These are phyloP conservation scores for Colletotrichum liriopes DNA, from an alignment of 2,329 filamentous ascomycete genomes.

Conservation along the genomic window DNA sequence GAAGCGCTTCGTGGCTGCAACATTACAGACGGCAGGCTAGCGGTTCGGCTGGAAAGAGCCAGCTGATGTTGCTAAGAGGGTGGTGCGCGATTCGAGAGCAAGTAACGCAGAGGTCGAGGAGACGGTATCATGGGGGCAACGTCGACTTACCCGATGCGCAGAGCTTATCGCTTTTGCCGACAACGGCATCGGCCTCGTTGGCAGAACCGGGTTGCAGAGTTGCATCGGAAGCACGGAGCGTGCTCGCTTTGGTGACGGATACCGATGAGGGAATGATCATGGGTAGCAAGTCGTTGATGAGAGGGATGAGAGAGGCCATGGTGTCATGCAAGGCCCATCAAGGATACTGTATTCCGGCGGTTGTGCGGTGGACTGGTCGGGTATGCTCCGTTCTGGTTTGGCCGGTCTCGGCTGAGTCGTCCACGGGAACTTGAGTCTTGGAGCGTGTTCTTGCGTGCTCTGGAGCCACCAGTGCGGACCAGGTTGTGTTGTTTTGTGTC, in stretches of 20 bases:
- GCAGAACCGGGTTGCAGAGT: conserved; percentile 58
- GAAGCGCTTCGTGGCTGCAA: not conserved
- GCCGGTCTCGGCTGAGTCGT: conserved; percentile 29
- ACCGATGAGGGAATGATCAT: conserved; percentile 73
- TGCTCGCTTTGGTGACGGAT: conserved; percentile 65
- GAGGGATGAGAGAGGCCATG: conserved; percentile 69
- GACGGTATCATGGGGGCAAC: conserved; percentile 20
- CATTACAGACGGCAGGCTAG: not conserved
- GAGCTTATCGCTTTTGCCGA: conserved; percentile 75
- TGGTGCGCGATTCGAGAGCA: conserved; percentile 14
- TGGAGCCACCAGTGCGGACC: conserved; percentile 8
- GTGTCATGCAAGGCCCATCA: conserved; percentile 28
- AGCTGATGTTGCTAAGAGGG: not conserved
- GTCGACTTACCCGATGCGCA: conserved; percentile 73
- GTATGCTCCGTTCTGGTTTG: conserved; percentile 17
- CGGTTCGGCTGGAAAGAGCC: not conserved
- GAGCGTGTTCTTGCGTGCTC: conserved; percentile 6
- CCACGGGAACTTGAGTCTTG: not conserved
- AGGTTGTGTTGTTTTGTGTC: not conserved
- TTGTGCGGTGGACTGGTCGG: conserved; percentile 2
- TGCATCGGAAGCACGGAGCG: conserved; percentile 42
- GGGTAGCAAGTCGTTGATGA: conserved; percentile 71
- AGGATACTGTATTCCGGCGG: not conserved
- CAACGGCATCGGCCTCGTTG: conserved; percentile 68
- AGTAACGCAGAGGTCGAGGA: conserved; percentile 7